Evolutionary conservation across 768 basidiomycete species (phyloP).

Genomic region (Naematelia encephala): DNA sequence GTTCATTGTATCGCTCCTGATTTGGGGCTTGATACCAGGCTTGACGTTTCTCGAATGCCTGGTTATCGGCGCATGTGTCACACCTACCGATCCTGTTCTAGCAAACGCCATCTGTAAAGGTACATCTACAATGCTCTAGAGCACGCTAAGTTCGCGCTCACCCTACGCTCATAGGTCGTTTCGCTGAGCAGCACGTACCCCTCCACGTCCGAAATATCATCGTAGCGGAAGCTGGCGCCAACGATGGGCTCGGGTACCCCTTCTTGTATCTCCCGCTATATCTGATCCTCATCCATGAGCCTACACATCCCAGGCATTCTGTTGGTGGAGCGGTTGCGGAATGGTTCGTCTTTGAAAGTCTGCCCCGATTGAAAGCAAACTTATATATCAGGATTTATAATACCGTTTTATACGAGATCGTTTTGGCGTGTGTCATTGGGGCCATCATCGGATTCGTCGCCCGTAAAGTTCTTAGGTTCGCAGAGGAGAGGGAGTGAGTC

Average conservation of each 20-base stretch:
- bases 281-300: slow-evolving; percentile 46
- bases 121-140: slow-evolving; percentile 1
- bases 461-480: slow-evolving; percentile 45
- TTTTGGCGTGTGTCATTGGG: slow-evolving; percentile 48
- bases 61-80: slow-evolving; percentile 52
- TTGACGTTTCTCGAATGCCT: slow-evolving; percentile 52
- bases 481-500: slow-evolving; percentile 34
- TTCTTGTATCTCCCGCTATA: slow-evolving; percentile 53
- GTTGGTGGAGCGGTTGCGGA: slow-evolving; percentile 48
- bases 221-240: slow-evolving; percentile 53
- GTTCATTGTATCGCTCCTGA: slow-evolving; percentile 50
- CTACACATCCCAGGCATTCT: slow-evolving; percentile 31
- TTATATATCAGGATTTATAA: slow-evolving; percentile 49
- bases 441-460: slow-evolving; percentile 51
- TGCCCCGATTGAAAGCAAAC: no score
- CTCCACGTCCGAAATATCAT: slow-evolving; percentile 53
- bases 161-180: slow-evolving; percentile 47
- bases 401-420: slow-evolving; percentile 51
- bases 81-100: slow-evolving; percentile 54
- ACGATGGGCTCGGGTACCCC: slow-evolving; percentile 54
- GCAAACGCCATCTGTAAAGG: slow-evolving; percentile 48
- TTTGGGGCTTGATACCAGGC: slow-evolving; percentile 51
- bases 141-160: slow-evolving; percentile 1
- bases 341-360: slow-evolving; percentile 44
- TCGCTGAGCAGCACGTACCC: slow-evolving; percentile 52